These are phyloP conservation scores for Coccomyxa sp. DNA, from an alignment of 139 green algal genomes.

Conservation along the genomic window DNA sequence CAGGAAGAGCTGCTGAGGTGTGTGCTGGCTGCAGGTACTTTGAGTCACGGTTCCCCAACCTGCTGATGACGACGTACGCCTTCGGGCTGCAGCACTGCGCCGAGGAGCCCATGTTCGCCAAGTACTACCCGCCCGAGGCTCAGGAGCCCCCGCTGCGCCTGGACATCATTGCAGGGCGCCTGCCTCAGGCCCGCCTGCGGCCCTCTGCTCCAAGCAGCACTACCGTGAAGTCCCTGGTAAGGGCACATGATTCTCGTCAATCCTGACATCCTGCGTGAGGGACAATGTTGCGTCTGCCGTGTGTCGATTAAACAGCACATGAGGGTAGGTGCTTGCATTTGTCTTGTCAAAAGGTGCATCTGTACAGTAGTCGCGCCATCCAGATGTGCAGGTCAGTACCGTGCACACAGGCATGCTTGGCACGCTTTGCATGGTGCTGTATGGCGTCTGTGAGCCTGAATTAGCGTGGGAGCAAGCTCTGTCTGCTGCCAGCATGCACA, in stretches of 20 bases:
- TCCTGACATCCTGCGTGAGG: too few relatives aligned
- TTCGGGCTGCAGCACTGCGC: constrained; percentile 64
- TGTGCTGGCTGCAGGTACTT: constrained; percentile 64
- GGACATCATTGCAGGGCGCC: too few relatives aligned
- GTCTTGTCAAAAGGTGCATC: too few relatives aligned
- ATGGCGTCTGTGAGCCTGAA: too few relatives aligned
- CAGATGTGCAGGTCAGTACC: too few relatives aligned
- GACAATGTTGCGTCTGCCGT: neutral
- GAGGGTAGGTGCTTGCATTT: too few relatives aligned
- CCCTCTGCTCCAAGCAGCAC: neutral
- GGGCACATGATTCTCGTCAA: neutral
- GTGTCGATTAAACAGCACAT: neutral
- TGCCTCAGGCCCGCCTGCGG: neutral
- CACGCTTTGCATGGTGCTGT: too few relatives aligned
- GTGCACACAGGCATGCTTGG: too few relatives aligned
- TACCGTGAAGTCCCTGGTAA: neutral
- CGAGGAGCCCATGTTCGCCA: constrained; percentile 44
- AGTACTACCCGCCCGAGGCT: constrained; percentile 48
- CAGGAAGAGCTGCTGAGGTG: neutral
- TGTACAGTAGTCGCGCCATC: too few relatives aligned
- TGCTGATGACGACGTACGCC: constrained; percentile 79
- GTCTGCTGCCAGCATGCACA: too few relatives aligned
- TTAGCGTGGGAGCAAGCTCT: too few relatives aligned
- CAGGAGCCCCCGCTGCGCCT: neutral
- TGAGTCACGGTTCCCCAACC: constrained; percentile 67